A percentile compares a stretch with the other conserved stretches of the same genome.
phyloP scores from a whole-genome alignment of 176 grass and related monocot species.

The Carex scoparia region DNA sequence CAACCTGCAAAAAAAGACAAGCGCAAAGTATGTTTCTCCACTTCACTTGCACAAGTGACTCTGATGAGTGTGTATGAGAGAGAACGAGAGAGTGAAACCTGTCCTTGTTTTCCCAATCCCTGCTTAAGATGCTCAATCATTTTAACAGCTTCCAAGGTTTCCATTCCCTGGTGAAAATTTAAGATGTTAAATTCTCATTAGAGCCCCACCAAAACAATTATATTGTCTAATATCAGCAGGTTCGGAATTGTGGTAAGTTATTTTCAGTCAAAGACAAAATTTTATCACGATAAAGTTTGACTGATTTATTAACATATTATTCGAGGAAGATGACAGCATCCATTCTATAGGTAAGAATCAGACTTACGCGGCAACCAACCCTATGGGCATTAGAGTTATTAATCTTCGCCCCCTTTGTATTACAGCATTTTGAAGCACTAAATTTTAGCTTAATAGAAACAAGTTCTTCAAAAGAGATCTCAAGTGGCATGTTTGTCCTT shows the following conservation, averaged over 20 bases:
- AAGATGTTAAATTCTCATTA: not conserved
- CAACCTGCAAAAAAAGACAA: slow-evolving; percentile 50
- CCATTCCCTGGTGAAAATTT: slow-evolving; percentile 39
- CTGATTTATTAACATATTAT: slow-evolving; percentile 5
- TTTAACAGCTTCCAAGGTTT: slow-evolving; percentile 52
- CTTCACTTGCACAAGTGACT: no score
- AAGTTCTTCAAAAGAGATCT: slow-evolving; percentile 40
- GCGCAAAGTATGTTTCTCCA: not conserved
- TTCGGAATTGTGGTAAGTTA: not conserved
- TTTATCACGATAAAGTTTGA: not conserved
- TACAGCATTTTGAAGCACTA: slow-evolving; percentile 24
- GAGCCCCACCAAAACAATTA: not conserved
- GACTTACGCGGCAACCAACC: slow-evolving; percentile 49
- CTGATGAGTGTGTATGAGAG: not conserved
- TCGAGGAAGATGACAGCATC: slow-evolving; percentile 12
- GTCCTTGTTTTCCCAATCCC: slow-evolving; percentile 63
- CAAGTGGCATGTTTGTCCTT: slow-evolving; percentile 20
- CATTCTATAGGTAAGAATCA: not conserved
- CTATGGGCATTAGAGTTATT: slow-evolving; percentile 28
- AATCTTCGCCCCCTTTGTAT: slow-evolving; percentile 19
- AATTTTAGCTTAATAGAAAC: slow-evolving; percentile 21
- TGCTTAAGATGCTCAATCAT: slow-evolving; percentile 89
- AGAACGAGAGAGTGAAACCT: slow-evolving; percentile 48
- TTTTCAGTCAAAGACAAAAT: not conserved
- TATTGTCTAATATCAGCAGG: not conserved